phyloP scores from a whole-genome alignment of 2,329 filamentous ascomycete species.

The Fusarium ramigenum region DNA sequence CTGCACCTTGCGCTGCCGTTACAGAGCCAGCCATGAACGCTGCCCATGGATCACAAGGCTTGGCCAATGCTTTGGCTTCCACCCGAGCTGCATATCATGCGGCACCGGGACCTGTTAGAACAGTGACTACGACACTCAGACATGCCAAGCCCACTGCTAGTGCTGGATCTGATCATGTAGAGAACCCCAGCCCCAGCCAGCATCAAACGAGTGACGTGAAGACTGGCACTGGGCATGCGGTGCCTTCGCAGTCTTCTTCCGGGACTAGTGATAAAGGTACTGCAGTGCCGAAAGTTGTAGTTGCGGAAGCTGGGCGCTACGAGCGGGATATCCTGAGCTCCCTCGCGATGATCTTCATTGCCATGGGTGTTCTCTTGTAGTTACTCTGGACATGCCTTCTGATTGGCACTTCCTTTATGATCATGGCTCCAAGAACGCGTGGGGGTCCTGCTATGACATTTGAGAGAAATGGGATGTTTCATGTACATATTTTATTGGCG shows the following conservation, averaged over 20 bases:
- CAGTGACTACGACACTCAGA: background rate
- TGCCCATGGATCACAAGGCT: background rate
- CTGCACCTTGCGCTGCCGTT: accelerated
- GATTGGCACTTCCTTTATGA: too few relatives aligned
- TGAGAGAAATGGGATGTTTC: background rate
- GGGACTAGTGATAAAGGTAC: accelerated
- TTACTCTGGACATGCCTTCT: accelerated
- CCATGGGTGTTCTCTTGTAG: background rate
- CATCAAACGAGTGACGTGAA: accelerated
- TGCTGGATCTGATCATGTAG: accelerated
- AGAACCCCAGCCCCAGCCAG: accelerated
- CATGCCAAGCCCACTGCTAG: background rate
- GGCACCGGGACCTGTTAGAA: background rate
- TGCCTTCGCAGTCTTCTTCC: background rate
- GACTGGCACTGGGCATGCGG: too few relatives aligned
- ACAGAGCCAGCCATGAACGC: background rate
- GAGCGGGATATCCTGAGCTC: accelerated
- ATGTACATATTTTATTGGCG: background rate
- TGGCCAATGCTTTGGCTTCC: accelerated
- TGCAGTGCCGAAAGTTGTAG: background rate
- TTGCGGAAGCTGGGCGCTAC: background rate
- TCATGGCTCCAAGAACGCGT: background rate
- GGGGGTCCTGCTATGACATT: accelerated
- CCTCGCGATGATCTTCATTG: background rate
- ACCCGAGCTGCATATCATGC: background rate